Evolutionary conservation across 75 land plant species (phyloP).

Genomic region (Cryptomeria japonica): DNA sequence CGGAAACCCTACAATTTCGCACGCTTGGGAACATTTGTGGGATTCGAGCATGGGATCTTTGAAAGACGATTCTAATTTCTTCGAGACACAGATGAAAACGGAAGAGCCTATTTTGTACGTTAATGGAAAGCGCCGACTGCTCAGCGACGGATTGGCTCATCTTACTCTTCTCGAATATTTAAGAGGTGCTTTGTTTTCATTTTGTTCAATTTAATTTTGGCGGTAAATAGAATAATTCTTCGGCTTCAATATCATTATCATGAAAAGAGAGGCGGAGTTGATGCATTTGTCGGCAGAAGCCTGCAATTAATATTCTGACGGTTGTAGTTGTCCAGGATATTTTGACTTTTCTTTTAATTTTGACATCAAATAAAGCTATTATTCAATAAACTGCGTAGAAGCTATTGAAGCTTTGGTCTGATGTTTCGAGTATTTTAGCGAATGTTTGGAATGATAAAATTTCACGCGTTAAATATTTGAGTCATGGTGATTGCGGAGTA

Average conservation of each 20-base stretch:
- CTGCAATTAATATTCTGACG: too few species aligned
- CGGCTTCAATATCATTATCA: too few species aligned
- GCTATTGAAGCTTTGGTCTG: too few species aligned
- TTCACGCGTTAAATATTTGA: not conserved
- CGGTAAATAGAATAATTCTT: not conserved
- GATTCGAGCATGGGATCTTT: slow-evolving; percentile 43
- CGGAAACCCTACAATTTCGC: not conserved
- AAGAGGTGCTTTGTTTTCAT: slow-evolving; percentile 44
- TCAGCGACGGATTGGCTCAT: slow-evolving; percentile 82
- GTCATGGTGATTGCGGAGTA: not conserved
- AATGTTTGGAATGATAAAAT: too few species aligned
- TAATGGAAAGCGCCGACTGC: slow-evolving; percentile 76
- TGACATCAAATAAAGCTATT: too few species aligned
- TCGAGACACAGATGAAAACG: slow-evolving; percentile 1
- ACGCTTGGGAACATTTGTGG: not conserved
- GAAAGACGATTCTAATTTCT: slow-evolving; percentile 20
- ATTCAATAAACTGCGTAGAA: too few species aligned
- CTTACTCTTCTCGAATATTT: slow-evolving; percentile 88
- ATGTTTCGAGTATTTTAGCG: too few species aligned
- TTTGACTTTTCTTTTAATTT: too few species aligned
- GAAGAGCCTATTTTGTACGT: slow-evolving; percentile 69
- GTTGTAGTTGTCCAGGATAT: too few species aligned
- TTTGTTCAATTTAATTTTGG: not conserved
- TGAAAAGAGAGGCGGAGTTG: too few species aligned
- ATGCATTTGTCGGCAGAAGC: too few species aligned